These are phyloP conservation scores for Corchorus olitorius DNA, from an alignment of 345 rosid genomes.

Conservation along the genomic window DNA sequence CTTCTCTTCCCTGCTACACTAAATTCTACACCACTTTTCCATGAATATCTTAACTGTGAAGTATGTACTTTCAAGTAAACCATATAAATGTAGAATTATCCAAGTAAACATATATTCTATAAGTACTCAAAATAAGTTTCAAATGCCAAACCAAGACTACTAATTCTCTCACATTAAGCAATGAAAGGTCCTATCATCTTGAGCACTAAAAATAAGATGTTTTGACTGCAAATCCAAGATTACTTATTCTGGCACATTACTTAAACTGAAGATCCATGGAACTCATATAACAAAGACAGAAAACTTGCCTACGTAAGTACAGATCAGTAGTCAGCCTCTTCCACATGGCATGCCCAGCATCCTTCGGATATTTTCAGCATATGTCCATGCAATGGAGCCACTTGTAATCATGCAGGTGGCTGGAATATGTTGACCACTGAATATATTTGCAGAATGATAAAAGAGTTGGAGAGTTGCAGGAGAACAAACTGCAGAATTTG, in stretches of 20 bases:
- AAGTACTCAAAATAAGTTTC: not conserved
- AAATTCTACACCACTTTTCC: conserved; percentile 1
- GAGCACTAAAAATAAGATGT: not conserved
- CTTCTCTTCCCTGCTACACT: not conserved
- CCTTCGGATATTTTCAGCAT: conserved; percentile 26
- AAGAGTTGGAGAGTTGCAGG: conserved; percentile 6
- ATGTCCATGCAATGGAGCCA: conserved; percentile 28
- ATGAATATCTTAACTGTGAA: conserved; percentile 10
- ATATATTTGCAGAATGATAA: conserved; percentile 7
- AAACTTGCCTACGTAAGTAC: conserved; percentile 55
- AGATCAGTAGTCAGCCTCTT: conserved; percentile 34
- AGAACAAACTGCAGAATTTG: not conserved
- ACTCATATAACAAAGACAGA: conserved; percentile 41
- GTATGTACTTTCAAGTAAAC: not conserved
- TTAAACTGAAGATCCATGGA: conserved; percentile 33
- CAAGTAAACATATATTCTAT: conserved; percentile 2
- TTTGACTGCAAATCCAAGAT: conserved; percentile 11
- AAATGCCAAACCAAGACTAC: not conserved
- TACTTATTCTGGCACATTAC: conserved; percentile 5
- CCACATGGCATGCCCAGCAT: conserved; percentile 32
- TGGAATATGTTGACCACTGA: not conserved
- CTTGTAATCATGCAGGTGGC: not conserved
- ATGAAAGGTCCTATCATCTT: conserved; percentile 1
- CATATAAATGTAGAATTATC: conserved; percentile 3
- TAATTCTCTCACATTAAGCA: not conserved